Conservation (phyloP, 805 yeast genomes). For the Schwanniomyces pseudopolymorphus region DNA sequence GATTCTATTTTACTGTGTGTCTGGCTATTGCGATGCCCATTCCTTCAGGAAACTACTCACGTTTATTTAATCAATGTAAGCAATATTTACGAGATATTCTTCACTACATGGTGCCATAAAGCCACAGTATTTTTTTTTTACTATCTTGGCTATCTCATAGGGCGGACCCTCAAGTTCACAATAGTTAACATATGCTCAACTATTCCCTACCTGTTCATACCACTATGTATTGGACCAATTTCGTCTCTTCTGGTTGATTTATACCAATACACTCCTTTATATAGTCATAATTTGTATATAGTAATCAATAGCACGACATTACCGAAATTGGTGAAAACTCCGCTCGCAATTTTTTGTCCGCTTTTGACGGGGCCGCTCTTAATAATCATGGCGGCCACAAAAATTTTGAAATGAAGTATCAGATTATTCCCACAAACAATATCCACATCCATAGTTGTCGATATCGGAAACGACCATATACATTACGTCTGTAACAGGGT, state of each 20-base stretch:
- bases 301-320: neutral
- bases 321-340: neutral
- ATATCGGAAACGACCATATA: neutral
- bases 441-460: neutral
- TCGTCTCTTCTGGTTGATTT: neutral
- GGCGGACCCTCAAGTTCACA: neutral
- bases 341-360: conserved; percentile 1
- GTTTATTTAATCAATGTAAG: neutral
- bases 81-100: neutral
- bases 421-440: neutral
- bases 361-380: conserved; percentile 1
- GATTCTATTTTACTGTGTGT: neutral
- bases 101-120: neutral
- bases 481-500: neutral
- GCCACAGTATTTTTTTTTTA: neutral
- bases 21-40: neutral
- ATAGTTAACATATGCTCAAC: neutral
- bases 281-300: conserved; percentile 1
- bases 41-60: neutral
- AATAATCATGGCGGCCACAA: neutral
- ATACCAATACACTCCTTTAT: neutral
- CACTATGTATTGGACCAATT: neutral
- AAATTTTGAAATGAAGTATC: neutral
- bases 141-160: neutral
- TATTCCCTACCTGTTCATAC: too few relatives aligned